phyloP scores from a whole-genome alignment of 169 alveolate genomes.

The Neospora caninum region DNA sequence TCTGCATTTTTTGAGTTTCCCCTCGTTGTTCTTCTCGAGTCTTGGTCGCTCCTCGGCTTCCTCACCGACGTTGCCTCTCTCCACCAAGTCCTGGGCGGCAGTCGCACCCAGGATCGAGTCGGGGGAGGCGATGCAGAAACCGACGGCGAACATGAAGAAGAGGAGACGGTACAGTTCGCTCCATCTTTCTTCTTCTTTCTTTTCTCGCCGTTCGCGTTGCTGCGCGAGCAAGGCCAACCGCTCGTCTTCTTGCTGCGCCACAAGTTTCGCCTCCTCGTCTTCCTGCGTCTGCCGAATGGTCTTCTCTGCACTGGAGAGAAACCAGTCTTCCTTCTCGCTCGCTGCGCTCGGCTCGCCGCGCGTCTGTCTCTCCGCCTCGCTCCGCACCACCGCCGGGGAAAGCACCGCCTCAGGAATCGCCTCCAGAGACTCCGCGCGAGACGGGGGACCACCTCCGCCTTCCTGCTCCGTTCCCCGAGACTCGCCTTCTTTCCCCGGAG shows the following conservation, averaged over 20 bases:
- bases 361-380: background rate
- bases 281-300: background rate
- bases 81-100: constrained; percentile 72
- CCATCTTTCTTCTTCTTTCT: background rate
- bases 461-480: no score
- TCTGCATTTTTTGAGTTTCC: background rate
- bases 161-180: constrained; percentile 27
- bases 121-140: constrained; percentile 71
- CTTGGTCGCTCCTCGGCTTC: no score
- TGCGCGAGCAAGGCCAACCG: background rate
- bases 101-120: constrained; percentile 74
- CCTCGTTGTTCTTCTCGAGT: background rate
- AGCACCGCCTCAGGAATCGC: no score
- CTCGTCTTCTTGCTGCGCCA: constrained; percentile 7
- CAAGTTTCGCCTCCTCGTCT: background rate
- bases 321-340: background rate
- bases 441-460: no score
- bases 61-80: background rate
- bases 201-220: background rate
- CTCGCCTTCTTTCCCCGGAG: no score
- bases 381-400: background rate
- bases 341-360: no score
- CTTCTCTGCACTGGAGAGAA: background rate
- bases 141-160: constrained; percentile 59
- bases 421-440: no score